Conservation (phyloP, 169 alveolate genomes). For the Toxoplasma gondii region DNA sequence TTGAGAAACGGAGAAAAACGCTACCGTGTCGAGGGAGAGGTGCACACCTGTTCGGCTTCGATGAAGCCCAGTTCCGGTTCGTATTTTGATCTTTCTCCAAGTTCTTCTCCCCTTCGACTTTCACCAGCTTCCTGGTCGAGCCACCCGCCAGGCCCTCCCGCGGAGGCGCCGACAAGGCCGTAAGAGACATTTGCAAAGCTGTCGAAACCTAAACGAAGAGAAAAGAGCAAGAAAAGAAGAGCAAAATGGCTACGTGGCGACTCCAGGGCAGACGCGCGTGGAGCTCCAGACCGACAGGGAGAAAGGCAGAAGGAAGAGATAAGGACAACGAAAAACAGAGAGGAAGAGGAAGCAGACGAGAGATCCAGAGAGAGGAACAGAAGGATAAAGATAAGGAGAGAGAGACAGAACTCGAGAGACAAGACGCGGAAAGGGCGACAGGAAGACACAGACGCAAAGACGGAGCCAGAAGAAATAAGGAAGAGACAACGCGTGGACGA, state of each 20-base stretch:
- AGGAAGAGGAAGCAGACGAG: background rate
- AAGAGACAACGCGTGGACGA: too few relatives aligned
- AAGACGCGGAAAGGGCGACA: too few relatives aligned
- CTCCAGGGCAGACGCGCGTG: too few relatives aligned
- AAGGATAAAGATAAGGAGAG: too few relatives aligned
- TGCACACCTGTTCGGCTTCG: conserved; percentile 51
- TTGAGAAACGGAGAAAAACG: too few relatives aligned
- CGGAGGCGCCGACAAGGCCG: conserved; percentile 63
- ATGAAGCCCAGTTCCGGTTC: conserved; percentile 53
- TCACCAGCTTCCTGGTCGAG: background rate
- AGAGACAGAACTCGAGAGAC: too few relatives aligned
- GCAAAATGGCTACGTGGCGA: background rate
- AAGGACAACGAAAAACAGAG: background rate
- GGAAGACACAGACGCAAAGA: too few relatives aligned
- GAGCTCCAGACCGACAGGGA: too few relatives aligned
- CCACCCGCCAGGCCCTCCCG: conserved; percentile 1
- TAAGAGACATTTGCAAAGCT: conserved; percentile 66
- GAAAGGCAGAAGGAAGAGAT: background rate
- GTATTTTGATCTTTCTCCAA: conserved; percentile 35
- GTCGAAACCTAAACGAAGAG: conserved; percentile 62
- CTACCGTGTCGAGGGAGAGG: background rate
- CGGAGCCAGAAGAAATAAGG: too few relatives aligned
- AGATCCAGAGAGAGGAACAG: background rate
- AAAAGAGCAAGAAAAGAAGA: background rate
- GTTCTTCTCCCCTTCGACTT: conserved; percentile 25